A percentile compares a stretch with the other conserved stretches of the same genome.
Evolutionary conservation across 768 basidiomycete genomes (phyloP).

Genomic region (Lactarius indigo): DNA sequence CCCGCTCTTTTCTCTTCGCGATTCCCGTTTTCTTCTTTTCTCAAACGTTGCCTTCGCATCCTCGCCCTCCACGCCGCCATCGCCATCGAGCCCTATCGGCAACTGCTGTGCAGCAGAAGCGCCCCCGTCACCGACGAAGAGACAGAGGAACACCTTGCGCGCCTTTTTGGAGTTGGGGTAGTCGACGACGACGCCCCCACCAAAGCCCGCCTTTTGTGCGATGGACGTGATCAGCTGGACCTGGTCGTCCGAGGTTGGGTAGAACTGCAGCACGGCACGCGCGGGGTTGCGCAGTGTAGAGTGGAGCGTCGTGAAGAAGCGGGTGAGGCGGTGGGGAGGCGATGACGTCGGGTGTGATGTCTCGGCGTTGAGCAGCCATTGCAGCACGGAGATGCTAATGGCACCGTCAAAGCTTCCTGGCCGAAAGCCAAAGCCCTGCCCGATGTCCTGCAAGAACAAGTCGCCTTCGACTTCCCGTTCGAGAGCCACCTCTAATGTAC

Average conservation of each 20-base stretch:
- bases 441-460: slow-evolving; percentile 94
- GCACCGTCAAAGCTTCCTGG: slow-evolving; percentile 98
- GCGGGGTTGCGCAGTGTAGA: slow-evolving; percentile 83
- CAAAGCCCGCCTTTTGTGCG: slow-evolving; percentile 94
- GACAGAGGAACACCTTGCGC: slow-evolving; percentile 88
- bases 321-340: slow-evolving; percentile 76
- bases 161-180: slow-evolving; percentile 97
- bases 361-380: slow-evolving; percentile 98
- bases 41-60: slow-evolving; percentile 69
- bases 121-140: slow-evolving; percentile 83
- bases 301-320: slow-evolving; percentile 92
- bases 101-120: slow-evolving; percentile 44
- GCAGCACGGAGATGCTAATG: slow-evolving; percentile 97
- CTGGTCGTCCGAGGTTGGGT: slow-evolving; percentile 96
- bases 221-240: slow-evolving; percentile 90
- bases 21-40: slow-evolving; percentile 67
- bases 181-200: slow-evolving; percentile 94
- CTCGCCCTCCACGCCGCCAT: slow-evolving; percentile 44
- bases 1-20: slow-evolving; percentile 50
- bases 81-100: slow-evolving; percentile 74
- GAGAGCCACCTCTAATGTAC: slow-evolving; percentile 77
- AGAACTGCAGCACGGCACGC: slow-evolving; percentile 88
- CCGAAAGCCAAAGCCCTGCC: slow-evolving; percentile 95
- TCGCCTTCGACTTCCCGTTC: slow-evolving; percentile 96
- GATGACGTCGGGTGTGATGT: slow-evolving; percentile 86